These are phyloP conservation scores for Phyllosticta citrichinensis DNA, from an alignment of 2,329 filamentous ascomycete species.

Conservation along the genomic window DNA sequence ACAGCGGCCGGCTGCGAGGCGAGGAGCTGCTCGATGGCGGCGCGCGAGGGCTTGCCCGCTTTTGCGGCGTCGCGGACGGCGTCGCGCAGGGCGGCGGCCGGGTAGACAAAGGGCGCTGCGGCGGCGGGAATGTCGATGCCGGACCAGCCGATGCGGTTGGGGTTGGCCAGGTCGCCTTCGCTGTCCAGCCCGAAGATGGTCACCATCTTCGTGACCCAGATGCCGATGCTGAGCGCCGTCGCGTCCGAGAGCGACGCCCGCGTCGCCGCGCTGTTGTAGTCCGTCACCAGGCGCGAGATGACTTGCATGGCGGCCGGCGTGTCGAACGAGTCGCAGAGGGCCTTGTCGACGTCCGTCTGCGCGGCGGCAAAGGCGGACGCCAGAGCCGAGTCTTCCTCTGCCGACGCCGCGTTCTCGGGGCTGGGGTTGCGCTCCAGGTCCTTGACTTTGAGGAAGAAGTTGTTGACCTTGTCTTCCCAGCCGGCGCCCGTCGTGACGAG, in stretches of 20 bases:
- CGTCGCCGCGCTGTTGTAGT: constrained; percentile 52
- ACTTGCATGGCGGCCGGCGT: constrained; percentile 68
- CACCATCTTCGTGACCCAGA: constrained; percentile 75
- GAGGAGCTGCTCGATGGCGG: constrained; percentile 26
- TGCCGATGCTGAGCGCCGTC: constrained; percentile 48
- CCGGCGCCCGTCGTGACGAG: constrained; percentile 62
- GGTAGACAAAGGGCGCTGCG: constrained; percentile 52
- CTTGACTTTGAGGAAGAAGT: constrained; percentile 53
- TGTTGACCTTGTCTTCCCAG: constrained; percentile 74
- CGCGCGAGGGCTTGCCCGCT: constrained; percentile 25
- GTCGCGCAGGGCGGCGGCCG: constrained; percentile 48
- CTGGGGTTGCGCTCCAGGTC: constrained; percentile 35
- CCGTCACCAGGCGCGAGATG: constrained; percentile 68
- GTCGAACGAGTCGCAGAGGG: constrained; percentile 78
- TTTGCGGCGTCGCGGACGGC: constrained; percentile 47
- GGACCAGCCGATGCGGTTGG: constrained; percentile 49
- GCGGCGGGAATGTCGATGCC: constrained; percentile 52
- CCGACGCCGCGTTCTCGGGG: constrained; percentile 17
- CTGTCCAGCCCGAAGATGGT: constrained; percentile 75
- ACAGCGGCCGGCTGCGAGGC: constrained; percentile 12
- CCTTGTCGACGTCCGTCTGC: constrained; percentile 49
- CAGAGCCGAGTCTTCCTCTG: constrained; percentile 34
- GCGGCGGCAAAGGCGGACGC: constrained; percentile 41
- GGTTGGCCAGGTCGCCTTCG: constrained; percentile 34
- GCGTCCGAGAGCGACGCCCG: constrained; percentile 34